Conservation (phyloP, 306 rosid genomes). For the Crataegus laevigata region DNA sequence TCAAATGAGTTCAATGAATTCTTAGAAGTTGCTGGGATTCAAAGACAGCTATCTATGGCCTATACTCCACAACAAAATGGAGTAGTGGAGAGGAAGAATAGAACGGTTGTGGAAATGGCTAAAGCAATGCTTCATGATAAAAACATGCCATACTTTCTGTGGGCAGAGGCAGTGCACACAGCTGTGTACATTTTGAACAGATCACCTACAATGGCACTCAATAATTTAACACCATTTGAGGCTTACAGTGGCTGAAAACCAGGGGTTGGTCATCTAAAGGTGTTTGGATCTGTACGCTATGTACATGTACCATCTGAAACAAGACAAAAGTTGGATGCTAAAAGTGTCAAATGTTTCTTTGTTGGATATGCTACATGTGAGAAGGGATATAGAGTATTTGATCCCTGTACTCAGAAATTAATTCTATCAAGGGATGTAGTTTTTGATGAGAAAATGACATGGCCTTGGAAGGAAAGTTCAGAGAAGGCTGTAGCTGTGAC, state of each 20-base stretch:
- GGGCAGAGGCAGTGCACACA: no score
- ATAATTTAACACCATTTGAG: neutral
- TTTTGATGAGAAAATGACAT: neutral
- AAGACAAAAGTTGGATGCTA: neutral
- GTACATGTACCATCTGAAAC: neutral
- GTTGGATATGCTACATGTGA: neutral
- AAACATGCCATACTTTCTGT: neutral
- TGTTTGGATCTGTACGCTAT: no score
- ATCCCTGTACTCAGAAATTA: no score
- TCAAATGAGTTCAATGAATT: fast-evolving
- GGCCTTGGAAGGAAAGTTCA: neutral
- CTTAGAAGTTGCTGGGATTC: neutral
- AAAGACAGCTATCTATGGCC: no score
- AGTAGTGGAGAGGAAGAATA: neutral
- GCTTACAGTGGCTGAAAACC: neutral
- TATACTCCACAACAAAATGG: no score
- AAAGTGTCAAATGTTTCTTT: neutral
- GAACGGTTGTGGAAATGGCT: neutral
- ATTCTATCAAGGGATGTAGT: no score
- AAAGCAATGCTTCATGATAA: neutral
- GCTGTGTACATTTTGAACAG: no score
- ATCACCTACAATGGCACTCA: neutral
- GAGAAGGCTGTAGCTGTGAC: no score
- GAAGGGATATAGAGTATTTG: no score
- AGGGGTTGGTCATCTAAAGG: neutral